These are phyloP conservation scores for Lolium perenne DNA, from an alignment of 176 grass and related monocot species.

Conservation along the genomic window DNA sequence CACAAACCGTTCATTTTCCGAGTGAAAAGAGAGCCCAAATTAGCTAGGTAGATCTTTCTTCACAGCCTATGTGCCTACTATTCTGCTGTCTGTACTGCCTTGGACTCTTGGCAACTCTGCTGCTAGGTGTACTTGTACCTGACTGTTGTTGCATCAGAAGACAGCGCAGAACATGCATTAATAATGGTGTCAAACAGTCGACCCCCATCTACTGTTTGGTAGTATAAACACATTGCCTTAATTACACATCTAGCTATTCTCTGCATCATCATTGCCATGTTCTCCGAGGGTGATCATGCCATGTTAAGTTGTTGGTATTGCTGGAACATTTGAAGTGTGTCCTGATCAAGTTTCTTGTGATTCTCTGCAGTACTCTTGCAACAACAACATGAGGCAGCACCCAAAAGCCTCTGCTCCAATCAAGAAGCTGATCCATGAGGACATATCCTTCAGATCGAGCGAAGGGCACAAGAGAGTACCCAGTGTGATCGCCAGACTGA, in stretches of 20 bases:
- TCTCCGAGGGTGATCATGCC: background rate
- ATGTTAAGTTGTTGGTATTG: background rate
- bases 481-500: slow-evolving; percentile 80
- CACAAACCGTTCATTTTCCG: slow-evolving; percentile 8
- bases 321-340: background rate
- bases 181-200: slow-evolving; percentile 40
- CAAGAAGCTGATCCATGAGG: slow-evolving; percentile 68
- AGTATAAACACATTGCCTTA: background rate
- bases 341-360: slow-evolving; percentile 32
- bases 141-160: slow-evolving; percentile 31
- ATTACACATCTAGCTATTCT: background rate
- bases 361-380: slow-evolving; percentile 65
- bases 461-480: slow-evolving; percentile 61
- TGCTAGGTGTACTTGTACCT: slow-evolving; percentile 42
- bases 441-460: slow-evolving; percentile 52
- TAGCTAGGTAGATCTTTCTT: slow-evolving; percentile 8
- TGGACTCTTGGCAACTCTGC: slow-evolving; percentile 15
- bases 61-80: background rate
- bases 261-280: slow-evolving; percentile 14
- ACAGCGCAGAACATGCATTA: slow-evolving; percentile 10
- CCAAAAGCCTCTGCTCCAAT: slow-evolving; percentile 53
- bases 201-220: slow-evolving; percentile 38
- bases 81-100: background rate
- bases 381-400: slow-evolving; percentile 51
- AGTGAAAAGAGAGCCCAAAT: background rate